Base-by-base conservation (phyloP, 768 basidiomycete species). In the Calocybe gangraenosa region DNA sequence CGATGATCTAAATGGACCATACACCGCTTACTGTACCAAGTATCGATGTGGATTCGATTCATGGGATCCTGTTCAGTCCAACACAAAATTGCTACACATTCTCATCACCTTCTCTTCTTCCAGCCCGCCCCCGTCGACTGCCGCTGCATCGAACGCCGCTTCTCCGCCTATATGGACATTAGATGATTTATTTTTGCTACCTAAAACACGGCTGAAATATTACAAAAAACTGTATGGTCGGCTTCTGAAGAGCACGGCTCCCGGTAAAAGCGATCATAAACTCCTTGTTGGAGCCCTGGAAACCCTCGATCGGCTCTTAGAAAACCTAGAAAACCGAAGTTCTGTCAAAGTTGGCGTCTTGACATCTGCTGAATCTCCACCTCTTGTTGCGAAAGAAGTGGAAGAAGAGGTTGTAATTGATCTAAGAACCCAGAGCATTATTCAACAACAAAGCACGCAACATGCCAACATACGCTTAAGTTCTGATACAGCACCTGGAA, bases 181-280 rank as follows among this genome's bases (percentile, higher is more conserved):
- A 11, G 95, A 98, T 59, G 68, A 79, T 7, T 72, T 98, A 17
- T 99, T 99, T 69, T 66, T 87, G 10, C 75, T 98, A 7, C 96
- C 96, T 0, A 86, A 83, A 58, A 71, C 72, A 11, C 81, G 96
- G 34, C 67, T 99, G 46, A 82, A 82, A 56, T 98, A 99, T 65
- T 98, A 97, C 70, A 83, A 81, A 58, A 94, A 87, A 61, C 73
- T 98, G 0, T 98, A 98, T 60, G 75, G 78, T 40, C 80, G 87
- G 39, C 68, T 98, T 36, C 68, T 97, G 38, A 91, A 87, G 65
- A 89, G 86, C 57, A 93, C 92, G 1, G 78, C 81, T 20, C 84
- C 89, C 3, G 92, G 93, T 14, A 74, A 84, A 56, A 90, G 84
- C 52, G 95, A 98, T 61, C 86, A 98, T 61, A 78, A 75, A 23